These are phyloP conservation scores for Globisporangium mamillatum DNA, from an alignment of 352 stramenopile species.

Conservation along the genomic window DNA sequence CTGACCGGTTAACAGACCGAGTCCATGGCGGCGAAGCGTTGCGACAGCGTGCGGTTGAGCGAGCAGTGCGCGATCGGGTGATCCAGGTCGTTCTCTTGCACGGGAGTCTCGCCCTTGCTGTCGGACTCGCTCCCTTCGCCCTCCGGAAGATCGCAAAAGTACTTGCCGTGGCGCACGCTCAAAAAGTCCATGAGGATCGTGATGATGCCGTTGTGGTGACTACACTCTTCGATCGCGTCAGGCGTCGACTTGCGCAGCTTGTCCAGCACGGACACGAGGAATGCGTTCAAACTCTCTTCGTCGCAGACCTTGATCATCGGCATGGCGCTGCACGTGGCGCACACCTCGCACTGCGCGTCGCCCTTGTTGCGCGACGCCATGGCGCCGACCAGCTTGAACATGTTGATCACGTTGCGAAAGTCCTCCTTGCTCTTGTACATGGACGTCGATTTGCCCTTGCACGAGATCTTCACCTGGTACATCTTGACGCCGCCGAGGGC, in stretches of 20 bases:
- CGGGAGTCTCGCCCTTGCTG: constrained; percentile 19
- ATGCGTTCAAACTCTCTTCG: constrained; percentile 55
- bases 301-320: constrained; percentile 43
- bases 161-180: constrained; percentile 70
- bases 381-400: constrained; percentile 74
- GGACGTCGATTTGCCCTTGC: constrained; percentile 70
- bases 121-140: constrained; percentile 19
- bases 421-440: constrained; percentile 86
- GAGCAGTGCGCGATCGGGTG: constrained; percentile 70
- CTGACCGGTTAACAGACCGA: constrained; percentile 57
- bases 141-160: constrained; percentile 55
- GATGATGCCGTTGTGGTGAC: constrained; percentile 66
- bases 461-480: constrained; percentile 79
- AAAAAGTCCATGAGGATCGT: constrained; percentile 85
- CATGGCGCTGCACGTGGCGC: constrained; percentile 44
- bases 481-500: constrained; percentile 72
- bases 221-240: constrained; percentile 50
- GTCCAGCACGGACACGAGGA: constrained; percentile 46
- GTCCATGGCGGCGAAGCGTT: constrained; percentile 73
- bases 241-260: constrained; percentile 50
- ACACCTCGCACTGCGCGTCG: constrained; percentile 50
- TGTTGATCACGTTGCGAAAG: constrained; percentile 78
- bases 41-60: constrained; percentile 70
- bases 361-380: constrained; percentile 53
- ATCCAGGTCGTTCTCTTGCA: constrained; percentile 55